Evolutionary conservation across 2,329 filamentous ascomycete genomes (phyloP).

Genomic region (Neonectria neomacrospora): DNA sequence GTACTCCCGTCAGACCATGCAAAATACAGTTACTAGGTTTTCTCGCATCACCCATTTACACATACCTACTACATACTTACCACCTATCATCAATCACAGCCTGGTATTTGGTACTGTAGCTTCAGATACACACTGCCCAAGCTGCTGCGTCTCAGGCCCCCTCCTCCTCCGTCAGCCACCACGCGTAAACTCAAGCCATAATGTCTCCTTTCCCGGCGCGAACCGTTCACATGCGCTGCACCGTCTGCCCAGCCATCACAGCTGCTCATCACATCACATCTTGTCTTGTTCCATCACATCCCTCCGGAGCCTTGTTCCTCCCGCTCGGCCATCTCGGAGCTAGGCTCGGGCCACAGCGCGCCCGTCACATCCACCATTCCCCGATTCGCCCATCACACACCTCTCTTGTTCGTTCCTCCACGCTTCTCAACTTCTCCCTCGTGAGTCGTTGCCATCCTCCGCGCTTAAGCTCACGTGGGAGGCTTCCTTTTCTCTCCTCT

Average conservation of each 20-base stretch:
- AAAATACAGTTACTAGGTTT: neutral
- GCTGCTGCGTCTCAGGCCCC: neutral
- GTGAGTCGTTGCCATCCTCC: slow-evolving; percentile 22
- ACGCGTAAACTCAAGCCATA: neutral
- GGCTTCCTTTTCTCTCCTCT: neutral
- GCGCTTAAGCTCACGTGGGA: slow-evolving; percentile 35
- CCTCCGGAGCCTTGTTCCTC: slow-evolving; percentile 21
- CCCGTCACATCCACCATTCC: slow-evolving; percentile 31
- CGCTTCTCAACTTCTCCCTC: neutral
- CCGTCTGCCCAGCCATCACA: slow-evolving; percentile 10
- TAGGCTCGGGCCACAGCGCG: slow-evolving; percentile 33
- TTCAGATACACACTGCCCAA: neutral
- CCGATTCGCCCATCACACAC: slow-evolving; percentile 37
- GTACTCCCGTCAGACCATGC: neutral
- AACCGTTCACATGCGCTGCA: slow-evolving; percentile 4
- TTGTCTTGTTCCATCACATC: neutral
- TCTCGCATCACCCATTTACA: neutral
- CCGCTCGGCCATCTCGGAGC: slow-evolving; percentile 28
- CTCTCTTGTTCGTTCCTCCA: slow-evolving; percentile 3
- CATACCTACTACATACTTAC: too few relatives aligned
- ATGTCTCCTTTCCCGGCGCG: slow-evolving; percentile 13
- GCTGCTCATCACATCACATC: slow-evolving; percentile 8
- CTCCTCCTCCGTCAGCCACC: slow-evolving; percentile 5
- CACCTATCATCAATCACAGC: neutral
- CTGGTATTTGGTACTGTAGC: too few relatives aligned